Evolutionary conservation across 345 rosid genomes (phyloP), one percentile per base, ranked within the genome.

Genomic region (Populus nigra): DNA sequence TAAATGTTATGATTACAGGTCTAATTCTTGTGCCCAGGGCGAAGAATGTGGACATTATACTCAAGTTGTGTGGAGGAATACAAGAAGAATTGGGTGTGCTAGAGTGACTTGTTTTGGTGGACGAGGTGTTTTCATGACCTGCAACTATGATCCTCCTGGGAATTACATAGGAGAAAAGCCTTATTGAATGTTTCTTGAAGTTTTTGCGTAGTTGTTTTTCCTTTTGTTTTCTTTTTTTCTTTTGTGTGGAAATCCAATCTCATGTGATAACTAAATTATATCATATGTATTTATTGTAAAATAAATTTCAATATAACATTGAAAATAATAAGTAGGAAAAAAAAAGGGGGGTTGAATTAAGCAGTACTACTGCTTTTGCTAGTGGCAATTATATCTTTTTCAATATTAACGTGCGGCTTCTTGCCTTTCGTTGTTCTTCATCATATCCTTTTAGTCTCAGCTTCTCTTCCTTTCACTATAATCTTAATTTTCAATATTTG

Each of bases 121-220:
- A 5, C 78, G 73, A 6, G 97, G 97, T 8, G 94, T 90, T 41
- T 94, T 94, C 87, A 91, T 94, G 81, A 89, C 88, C 76, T 94
- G 98, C 82, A 93, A 91, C 82, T 94, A 94, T 81, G 97, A 94
- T 82, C 98, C 98, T 71, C 98, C 98, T 18, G 98, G 98, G 77
- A 94, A 93, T 79, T 93, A 79, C 74, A 83, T 91, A 68, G 98
- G 98, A 15, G 91, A 94, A 81, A 89, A 83, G 89, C 98, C 98
- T 23, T 93, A 93, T 69, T 94, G 80, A 91, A 17, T 63, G 16
- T 8, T 22, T 39, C 47, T 27, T 35, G n/a, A 57, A 65, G 18
- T 38, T 67, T 43, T 81, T 74, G 69, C 38, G 9, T 25, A 12
- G 17, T 74, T 53, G 10, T 41, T 67, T 10, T 69, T 23, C 43